Evolutionary conservation across 768 basidiomycete genomes (phyloP).

Genomic region (Lanmaoa pseudosensibilis): DNA sequence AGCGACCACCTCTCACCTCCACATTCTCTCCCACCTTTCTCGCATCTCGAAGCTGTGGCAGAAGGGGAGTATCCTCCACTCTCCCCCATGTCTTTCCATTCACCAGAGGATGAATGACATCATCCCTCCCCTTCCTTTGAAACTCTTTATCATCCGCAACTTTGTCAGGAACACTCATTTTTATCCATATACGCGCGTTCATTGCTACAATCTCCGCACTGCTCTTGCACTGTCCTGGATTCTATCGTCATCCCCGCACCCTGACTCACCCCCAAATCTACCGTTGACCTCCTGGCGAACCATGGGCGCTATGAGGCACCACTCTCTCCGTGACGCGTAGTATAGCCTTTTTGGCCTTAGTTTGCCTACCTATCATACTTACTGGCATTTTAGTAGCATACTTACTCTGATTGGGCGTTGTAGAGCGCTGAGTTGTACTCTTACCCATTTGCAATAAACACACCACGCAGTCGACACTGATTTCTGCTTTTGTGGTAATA

Average conservation of each 20-base stretch:
- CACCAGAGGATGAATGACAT: conserved; percentile 46
- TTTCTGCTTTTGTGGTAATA: conserved; percentile 6
- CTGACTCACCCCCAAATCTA: conserved; percentile 12
- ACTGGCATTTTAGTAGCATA: conserved; percentile 35
- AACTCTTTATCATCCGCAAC: conserved; percentile 20
- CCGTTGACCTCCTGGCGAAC: conserved; percentile 20
- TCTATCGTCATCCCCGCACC: conserved; percentile 14
- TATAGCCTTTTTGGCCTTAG: conserved; percentile 19
- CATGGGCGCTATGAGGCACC: conserved; percentile 3
- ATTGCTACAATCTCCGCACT: conserved; percentile 31
- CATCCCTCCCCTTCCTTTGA: conserved; percentile 20
- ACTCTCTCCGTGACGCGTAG: conserved; percentile 13
- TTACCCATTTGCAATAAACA: conserved; percentile 30
- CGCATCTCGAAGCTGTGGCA: conserved; percentile 80
- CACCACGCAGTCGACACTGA: conserved; percentile 16
- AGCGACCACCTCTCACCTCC: conserved; percentile 40
- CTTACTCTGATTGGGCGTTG: conserved; percentile 28
- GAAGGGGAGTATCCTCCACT: conserved; percentile 72
- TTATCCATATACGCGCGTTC: conserved; percentile 28
- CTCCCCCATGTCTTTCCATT: conserved; percentile 71
- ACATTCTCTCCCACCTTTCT: conserved; percentile 70
- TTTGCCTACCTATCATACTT: conserved; percentile 31
- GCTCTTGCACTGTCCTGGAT: conserved; percentile 30
- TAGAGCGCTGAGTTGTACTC: conserved; percentile 36
- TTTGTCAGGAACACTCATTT: conserved; percentile 27